Percentiles rank a stretch among this genome's conserved stretches.
phyloP scores from a whole-genome alignment of 768 basidiomycete genomes.

The Astraeus odoratus region DNA sequence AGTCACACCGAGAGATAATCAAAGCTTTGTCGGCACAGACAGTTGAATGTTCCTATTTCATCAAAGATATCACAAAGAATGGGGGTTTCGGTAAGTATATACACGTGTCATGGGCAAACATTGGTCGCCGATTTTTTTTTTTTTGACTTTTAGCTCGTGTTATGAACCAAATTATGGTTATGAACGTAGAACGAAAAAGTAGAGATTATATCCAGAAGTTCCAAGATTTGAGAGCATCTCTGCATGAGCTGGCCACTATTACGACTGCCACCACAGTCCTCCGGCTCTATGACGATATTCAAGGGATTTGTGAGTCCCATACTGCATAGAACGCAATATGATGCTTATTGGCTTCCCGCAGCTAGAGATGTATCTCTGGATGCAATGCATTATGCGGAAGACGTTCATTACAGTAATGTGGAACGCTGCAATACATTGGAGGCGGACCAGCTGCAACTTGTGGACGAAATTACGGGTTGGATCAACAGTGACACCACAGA shows the following conservation, averaged over 20 bases:
- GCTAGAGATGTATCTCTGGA: slow-evolving; percentile 9
- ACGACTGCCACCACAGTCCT: background rate
- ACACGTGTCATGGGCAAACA: background rate
- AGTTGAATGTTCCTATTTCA: slow-evolving; percentile 26
- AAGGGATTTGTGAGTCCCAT: background rate
- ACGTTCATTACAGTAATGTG: slow-evolving; percentile 14
- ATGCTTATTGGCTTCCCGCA: background rate
- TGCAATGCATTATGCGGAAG: slow-evolving; percentile 14
- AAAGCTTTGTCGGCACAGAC: slow-evolving; percentile 16
- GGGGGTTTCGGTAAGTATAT: slow-evolving; percentile 14
- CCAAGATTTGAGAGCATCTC: background rate
- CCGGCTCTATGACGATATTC: slow-evolving; percentile 1
- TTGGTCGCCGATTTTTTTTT: background rate
- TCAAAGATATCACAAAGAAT: slow-evolving; percentile 18
- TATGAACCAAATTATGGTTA: slow-evolving; percentile 4
- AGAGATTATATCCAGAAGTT: background rate
- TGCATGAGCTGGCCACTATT: slow-evolving; percentile 1
- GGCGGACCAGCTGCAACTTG: slow-evolving; percentile 5
- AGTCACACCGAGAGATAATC: slow-evolving; percentile 6
- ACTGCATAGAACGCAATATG: background rate
- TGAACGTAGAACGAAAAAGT: slow-evolving; percentile 1
- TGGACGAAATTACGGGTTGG: slow-evolving; percentile 17
- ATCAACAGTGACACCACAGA: slow-evolving; percentile 7
- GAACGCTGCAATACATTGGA: slow-evolving; percentile 8
- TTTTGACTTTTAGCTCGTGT: background rate